Evolutionary conservation across 306 rosid genomes (phyloP).

Genomic region (Arachis hypogaea): DNA sequence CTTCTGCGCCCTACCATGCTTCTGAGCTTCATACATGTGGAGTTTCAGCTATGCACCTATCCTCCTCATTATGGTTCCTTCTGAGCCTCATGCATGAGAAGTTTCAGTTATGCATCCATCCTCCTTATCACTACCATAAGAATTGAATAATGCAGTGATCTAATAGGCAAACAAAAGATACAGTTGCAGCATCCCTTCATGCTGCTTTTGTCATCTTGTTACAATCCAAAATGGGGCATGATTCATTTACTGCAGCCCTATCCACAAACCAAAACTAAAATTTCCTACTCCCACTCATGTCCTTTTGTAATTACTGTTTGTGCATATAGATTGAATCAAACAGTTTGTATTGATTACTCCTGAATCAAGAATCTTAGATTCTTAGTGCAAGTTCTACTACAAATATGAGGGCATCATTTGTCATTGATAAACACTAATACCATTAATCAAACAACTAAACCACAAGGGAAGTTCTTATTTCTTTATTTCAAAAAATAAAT

Average conservation of each 20-base stretch:
- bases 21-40: neutral
- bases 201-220: constrained; percentile 2
- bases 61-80: neutral
- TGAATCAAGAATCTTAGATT: constrained; percentile 9
- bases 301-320: neutral
- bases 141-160: neutral
- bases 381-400: constrained; percentile 1
- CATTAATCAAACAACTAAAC: constrained; percentile 12
- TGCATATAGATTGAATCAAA: too few relatives aligned
- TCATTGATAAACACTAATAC: neutral
- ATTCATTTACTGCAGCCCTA: constrained; percentile 7
- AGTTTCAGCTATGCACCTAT: constrained; percentile 2
- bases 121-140: neutral
- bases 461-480: neutral
- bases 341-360: neutral
- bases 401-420: neutral
- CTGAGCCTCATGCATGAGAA: neutral
- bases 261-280: constrained; percentile 5
- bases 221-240: neutral
- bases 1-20: constrained; percentile 1
- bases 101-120: constrained; percentile 8
- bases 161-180: constrained; percentile 9
- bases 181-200: constrained; percentile 12
- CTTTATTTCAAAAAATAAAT: neutral
- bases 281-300: constrained; percentile 14